Evolutionary conservation across 176 grass and related monocot species (phyloP).

Genomic region (Chrysopogon serrulatus): DNA sequence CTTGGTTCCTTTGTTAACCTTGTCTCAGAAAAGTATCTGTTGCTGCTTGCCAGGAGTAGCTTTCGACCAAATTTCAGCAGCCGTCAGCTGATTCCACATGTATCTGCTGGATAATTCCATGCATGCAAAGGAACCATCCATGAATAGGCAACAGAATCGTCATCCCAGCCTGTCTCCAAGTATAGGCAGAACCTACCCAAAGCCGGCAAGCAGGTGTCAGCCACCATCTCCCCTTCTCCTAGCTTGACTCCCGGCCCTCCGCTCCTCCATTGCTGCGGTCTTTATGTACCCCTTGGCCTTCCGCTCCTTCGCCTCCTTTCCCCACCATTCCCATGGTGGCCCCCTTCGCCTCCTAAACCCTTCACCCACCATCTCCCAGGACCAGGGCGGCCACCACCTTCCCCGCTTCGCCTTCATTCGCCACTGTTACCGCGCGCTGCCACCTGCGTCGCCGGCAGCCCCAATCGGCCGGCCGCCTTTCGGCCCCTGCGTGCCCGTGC

Average conservation of each 20-base stretch:
- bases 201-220: not conserved
- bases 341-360: constrained; percentile 33
- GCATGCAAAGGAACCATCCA: constrained; percentile 7
- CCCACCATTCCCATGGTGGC: constrained; percentile 35
- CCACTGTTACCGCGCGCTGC: no score
- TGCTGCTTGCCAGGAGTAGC: not conserved
- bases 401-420: not conserved
- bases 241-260: constrained; percentile 36
- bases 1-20: not conserved
- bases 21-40: not conserved
- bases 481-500: not conserved
- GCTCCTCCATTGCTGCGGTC: not conserved
- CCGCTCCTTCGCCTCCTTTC: constrained; percentile 1
- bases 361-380: constrained; percentile 24
- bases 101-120: not conserved
- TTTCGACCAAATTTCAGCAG: not conserved
- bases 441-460: not conserved
- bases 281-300: not conserved
- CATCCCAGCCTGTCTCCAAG: not conserved
- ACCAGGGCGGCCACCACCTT: constrained; percentile 38
- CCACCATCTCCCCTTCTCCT: constrained; percentile 5
- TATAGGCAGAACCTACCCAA: constrained; percentile 11
- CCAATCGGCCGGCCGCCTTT: not conserved
- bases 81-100: not conserved
- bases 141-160: constrained; percentile 1